Percentiles rank a stretch among this genome's conserved stretches.
Conservation (phyloP, 116 monocot genomes). For the Dioscorea cayenensis region DNA sequence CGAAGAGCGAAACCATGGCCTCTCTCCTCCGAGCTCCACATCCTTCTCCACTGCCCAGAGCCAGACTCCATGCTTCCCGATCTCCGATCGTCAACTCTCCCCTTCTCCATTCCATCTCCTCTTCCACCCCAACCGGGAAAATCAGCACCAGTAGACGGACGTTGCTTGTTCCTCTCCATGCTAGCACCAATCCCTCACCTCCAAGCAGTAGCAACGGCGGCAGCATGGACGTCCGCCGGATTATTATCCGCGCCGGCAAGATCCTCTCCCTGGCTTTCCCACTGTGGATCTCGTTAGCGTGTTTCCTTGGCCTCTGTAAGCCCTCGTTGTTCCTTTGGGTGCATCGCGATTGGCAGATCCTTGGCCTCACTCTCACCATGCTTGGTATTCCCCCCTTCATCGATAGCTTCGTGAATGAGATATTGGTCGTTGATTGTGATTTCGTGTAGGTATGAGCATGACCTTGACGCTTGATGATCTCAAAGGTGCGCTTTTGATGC, state of each 20-base stretch:
- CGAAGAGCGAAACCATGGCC: too few species aligned
- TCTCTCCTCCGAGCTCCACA: too few species aligned
- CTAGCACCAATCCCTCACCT: neutral
- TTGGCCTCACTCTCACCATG: conserved; percentile 36
- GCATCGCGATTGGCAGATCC: conserved; percentile 28
- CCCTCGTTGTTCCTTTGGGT: conserved; percentile 24
- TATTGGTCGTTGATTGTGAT: neutral
- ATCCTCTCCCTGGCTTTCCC: conserved; percentile 31
- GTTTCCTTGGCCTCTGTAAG: conserved; percentile 17
- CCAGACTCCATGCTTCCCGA: too few species aligned
- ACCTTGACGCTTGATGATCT: conserved; percentile 38
- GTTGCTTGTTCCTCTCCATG: neutral
- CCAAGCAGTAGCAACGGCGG: neutral
- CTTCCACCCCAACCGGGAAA: too few species aligned
- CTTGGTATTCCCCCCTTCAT: conserved; percentile 17
- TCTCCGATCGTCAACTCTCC: too few species aligned
- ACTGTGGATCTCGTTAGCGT: conserved; percentile 31
- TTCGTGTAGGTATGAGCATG: conserved; percentile 38
- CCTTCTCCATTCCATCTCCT: too few species aligned
- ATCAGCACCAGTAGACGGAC: too few species aligned
- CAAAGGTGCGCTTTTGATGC: conserved; percentile 29
- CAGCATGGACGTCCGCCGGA: neutral
- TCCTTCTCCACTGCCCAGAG: too few species aligned
- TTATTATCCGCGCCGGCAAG: conserved; percentile 10
- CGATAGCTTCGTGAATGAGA: neutral